These are phyloP conservation scores for Yarrowia bubula DNA, from an alignment of 805 yeast genomes.

Conservation along the genomic window DNA sequence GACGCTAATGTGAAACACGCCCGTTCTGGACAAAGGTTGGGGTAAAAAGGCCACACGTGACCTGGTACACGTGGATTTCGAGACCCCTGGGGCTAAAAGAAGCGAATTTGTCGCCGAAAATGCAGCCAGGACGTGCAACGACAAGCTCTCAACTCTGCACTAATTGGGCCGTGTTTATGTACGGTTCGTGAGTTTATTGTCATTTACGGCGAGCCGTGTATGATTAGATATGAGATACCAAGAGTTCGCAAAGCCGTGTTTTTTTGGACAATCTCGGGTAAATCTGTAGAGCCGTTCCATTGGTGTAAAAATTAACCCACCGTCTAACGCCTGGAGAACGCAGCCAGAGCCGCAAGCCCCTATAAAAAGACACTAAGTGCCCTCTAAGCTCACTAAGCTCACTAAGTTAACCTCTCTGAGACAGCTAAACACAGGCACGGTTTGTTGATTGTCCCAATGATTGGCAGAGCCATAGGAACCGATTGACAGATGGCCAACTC, in stretches of 20 bases:
- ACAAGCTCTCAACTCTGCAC: background rate
- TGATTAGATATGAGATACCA: background rate
- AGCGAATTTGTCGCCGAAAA: background rate
- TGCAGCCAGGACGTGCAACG: background rate
- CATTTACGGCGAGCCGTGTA: background rate
- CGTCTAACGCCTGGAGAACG: background rate
- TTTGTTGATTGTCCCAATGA: constrained; percentile 3
- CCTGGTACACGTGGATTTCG: background rate
- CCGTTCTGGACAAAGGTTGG: background rate
- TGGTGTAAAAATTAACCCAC: background rate
- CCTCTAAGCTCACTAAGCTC: background rate
- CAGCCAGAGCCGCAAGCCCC: no score
- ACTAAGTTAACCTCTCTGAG: background rate
- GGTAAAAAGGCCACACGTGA: background rate
- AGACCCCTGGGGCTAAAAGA: background rate
- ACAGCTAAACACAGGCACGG: constrained; percentile 10
- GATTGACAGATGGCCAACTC: background rate
- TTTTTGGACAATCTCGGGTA: no score
- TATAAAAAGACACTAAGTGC: no score
- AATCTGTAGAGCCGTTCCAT: background rate
- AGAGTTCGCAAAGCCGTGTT: no score
- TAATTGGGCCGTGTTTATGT: background rate
- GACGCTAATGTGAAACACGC: background rate
- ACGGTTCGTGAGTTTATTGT: background rate
- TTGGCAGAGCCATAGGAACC: constrained; percentile 6